Percentiles rank a stretch among this genome's conserved stretches.
These are phyloP conservation scores for Aspergillus quadrilineatus DNA, from an alignment of 2,329 filamentous ascomycete species.

Conservation along the genomic window DNA sequence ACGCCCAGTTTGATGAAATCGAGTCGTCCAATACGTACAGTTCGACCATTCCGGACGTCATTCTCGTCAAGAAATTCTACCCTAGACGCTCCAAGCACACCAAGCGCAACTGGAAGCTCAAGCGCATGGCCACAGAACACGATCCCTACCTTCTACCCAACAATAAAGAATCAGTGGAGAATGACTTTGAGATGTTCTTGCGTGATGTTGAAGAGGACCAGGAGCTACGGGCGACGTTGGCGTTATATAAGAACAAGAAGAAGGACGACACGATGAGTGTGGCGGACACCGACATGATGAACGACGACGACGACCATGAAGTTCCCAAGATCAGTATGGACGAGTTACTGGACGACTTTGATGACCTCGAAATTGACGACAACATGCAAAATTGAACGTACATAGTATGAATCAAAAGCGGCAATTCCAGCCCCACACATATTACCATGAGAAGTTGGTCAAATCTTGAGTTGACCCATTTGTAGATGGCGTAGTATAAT, in stretches of 20 bases:
- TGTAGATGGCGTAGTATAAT: too few relatives aligned
- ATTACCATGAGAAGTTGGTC: background rate
- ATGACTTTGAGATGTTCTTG: constrained; percentile 96
- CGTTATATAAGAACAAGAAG: constrained; percentile 73
- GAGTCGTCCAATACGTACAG: constrained; percentile 74
- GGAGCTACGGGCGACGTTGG: constrained; percentile 79
- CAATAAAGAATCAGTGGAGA: constrained; percentile 79
- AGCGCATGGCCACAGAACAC: constrained; percentile 88
- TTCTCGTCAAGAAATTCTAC: constrained; percentile 97
- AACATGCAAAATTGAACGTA: constrained; percentile 14
- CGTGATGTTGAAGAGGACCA: constrained; percentile 94
- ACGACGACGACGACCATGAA: constrained; percentile 63
- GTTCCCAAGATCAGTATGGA: constrained; percentile 73
- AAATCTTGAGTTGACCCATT: too few relatives aligned
- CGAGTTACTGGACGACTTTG: constrained; percentile 86
- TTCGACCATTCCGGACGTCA: constrained; percentile 80
- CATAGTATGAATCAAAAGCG: background rate
- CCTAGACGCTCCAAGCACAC: constrained; percentile 78
- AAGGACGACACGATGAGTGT: constrained; percentile 42
- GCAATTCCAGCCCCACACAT: background rate
- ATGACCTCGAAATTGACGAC: constrained; percentile 73
- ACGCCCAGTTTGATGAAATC: constrained; percentile 76
- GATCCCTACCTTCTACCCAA: constrained; percentile 62
- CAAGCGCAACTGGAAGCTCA: constrained; percentile 87
- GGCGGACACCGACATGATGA: constrained; percentile 53